A percentile compares a stretch with the other conserved stretches of the same genome.
Conservation (phyloP, 2,329 filamentous ascomycete genomes). For the Colletotrichum lindemuthianum region DNA sequence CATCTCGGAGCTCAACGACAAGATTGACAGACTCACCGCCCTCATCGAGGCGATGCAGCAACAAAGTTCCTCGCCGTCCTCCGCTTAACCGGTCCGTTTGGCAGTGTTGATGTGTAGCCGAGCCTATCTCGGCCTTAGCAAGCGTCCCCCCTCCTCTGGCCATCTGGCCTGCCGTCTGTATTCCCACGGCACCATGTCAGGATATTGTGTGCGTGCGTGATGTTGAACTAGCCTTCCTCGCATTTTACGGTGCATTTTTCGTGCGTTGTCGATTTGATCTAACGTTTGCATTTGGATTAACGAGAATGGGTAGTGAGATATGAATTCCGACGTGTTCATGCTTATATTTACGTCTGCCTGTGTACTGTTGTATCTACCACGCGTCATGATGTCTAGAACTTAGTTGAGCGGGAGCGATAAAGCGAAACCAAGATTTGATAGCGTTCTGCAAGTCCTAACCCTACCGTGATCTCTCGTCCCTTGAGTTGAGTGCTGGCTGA, state of each 20-base stretch:
- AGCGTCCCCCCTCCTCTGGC: not conserved
- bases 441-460: no score
- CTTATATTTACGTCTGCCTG: conserved; percentile 11
- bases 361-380: not conserved
- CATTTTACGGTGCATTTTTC: conserved; percentile 5
- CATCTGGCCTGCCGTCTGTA: no score
- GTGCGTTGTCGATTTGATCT: conserved; percentile 1
- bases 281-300: conserved; percentile 15
- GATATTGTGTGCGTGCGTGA: conserved; percentile 15
- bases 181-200: not conserved
- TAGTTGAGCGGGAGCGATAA: not conserved
- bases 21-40: conserved; percentile 68
- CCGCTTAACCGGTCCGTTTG: conserved; percentile 1
- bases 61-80: conserved; percentile 14
- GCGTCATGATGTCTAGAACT: not conserved
- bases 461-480: no score
- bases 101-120: conserved; percentile 11
- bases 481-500: no score
- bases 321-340: conserved; percentile 11
- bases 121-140: conserved; percentile 5
- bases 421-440: no score
- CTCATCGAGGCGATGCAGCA: conserved; percentile 62
- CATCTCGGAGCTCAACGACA: conserved; percentile 63
- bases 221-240: conserved; percentile 4
- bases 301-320: not conserved